Conservation (phyloP, 1,284 basidiomycete species). For the Exobasidium cylindrosporum region DNA sequence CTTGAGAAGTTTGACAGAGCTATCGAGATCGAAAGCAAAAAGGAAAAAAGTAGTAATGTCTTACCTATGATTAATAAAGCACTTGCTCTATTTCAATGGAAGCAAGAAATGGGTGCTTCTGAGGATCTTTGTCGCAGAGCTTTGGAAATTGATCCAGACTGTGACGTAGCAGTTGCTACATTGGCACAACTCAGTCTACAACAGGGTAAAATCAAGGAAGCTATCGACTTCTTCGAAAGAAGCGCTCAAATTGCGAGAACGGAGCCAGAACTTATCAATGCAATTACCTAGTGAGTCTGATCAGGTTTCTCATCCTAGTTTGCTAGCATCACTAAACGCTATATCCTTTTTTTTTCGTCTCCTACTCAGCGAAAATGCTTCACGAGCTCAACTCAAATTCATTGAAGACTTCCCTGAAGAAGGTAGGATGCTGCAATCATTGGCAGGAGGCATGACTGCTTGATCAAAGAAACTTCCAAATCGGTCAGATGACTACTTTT, state of each 20-base stretch:
- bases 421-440: slow-evolving; percentile 42
- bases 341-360: not conserved
- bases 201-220: slow-evolving; percentile 82
- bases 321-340: no score
- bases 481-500: no score
- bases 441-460: slow-evolving; percentile 35
- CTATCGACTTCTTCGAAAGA: slow-evolving; percentile 81
- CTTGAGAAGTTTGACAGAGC: slow-evolving; percentile 93
- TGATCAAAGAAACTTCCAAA: no score
- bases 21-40: slow-evolving; percentile 75
- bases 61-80: slow-evolving; percentile 92
- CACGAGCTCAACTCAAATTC: slow-evolving; percentile 47
- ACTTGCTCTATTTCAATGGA: slow-evolving; percentile 91
- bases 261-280: slow-evolving; percentile 83
- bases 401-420: slow-evolving; percentile 52
- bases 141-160: slow-evolving; percentile 76
- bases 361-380: slow-evolving; percentile 23
- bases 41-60: slow-evolving; percentile 40
- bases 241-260: slow-evolving; percentile 83
- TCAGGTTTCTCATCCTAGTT: no score
- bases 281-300: slow-evolving; percentile 71
- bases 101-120: slow-evolving; percentile 79
- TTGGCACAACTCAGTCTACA: slow-evolving; percentile 90
- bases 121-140: slow-evolving; percentile 85
- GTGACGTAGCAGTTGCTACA: slow-evolving; percentile 93